A percentile compares a stretch with the other conserved stretches of the same genome.
phyloP scores from a whole-genome alignment of 2,329 filamentous ascomycete genomes.

The Fusarium irregulare region DNA sequence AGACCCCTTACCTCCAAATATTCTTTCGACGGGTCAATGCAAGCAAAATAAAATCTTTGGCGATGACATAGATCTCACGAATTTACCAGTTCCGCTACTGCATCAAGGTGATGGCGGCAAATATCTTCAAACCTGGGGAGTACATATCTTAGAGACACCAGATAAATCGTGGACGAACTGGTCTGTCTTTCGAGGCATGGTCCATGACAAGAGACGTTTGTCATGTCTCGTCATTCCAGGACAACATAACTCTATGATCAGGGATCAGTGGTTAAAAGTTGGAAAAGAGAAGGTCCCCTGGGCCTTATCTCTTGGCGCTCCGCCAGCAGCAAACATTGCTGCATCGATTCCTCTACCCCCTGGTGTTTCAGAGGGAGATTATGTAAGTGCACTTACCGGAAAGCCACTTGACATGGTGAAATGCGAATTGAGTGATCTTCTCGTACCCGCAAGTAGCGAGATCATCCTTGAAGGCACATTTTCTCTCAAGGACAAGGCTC shows the following conservation, averaged over 20 bases:
- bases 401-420: not conserved
- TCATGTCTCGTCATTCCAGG: conserved; percentile 56
- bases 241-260: conserved; percentile 61
- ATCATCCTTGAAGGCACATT: not conserved
- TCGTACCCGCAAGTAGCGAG: not conserved
- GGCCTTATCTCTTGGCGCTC: conserved; percentile 60
- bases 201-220: conserved; percentile 56
- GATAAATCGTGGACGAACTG: conserved; percentile 62
- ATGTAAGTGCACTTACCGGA: not conserved
- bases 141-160: conserved; percentile 59
- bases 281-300: conserved; percentile 58
- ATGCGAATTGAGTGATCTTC: not conserved
- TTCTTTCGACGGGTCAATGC: conserved; percentile 42
- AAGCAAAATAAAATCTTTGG: conserved; percentile 20
- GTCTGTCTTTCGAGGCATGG: conserved; percentile 60
- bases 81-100: conserved; percentile 55
- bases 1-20: conserved; percentile 34
- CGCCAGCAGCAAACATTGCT: conserved; percentile 61
- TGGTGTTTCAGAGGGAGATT: not conserved
- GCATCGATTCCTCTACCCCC: conserved; percentile 1
- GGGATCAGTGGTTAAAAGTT: conserved; percentile 58
- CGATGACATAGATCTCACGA: conserved; percentile 45
- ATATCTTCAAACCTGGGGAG: conserved; percentile 64
- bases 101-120: conserved; percentile 60
- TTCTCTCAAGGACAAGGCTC: conserved; percentile 1